These are phyloP conservation scores for Suillus paluster DNA, from an alignment of 768 basidiomycete species.

Conservation along the genomic window DNA sequence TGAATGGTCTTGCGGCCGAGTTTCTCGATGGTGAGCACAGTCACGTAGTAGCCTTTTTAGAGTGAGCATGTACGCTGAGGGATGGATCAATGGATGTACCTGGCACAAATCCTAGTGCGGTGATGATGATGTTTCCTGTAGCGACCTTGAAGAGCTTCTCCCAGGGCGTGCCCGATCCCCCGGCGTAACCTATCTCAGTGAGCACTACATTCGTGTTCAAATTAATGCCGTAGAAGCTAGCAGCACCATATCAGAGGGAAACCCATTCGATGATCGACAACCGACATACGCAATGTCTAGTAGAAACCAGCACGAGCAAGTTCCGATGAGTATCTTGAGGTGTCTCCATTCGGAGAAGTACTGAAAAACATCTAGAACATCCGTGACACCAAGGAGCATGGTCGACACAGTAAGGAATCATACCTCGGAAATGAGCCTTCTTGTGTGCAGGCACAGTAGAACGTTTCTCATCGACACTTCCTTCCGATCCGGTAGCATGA, in stretches of 20 bases:
- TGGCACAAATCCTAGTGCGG: slow-evolving; percentile 77
- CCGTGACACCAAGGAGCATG: slow-evolving; percentile 1
- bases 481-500: slow-evolving; percentile 7
- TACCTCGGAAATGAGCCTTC: slow-evolving; percentile 58
- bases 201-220: slow-evolving; percentile 81
- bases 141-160: slow-evolving; percentile 68
- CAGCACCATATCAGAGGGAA: not conserved
- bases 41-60: slow-evolving; percentile 64
- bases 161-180: slow-evolving; percentile 60
- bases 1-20: slow-evolving; percentile 79
- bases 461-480: slow-evolving; percentile 16
- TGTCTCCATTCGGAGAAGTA: slow-evolving; percentile 82
- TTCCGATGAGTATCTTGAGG: slow-evolving; percentile 67
- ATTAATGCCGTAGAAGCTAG: slow-evolving; percentile 77
- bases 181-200: slow-evolving; percentile 70
- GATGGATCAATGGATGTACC: slow-evolving; percentile 39
- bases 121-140: slow-evolving; percentile 72
- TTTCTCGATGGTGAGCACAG: slow-evolving; percentile 71
- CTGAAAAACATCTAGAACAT: slow-evolving; percentile 53
- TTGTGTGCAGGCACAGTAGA: slow-evolving; percentile 33
- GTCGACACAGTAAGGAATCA: not conserved
- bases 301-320: slow-evolving; percentile 73
- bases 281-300: slow-evolving; percentile 64
- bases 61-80: not conserved
- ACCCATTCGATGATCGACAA: slow-evolving; percentile 15